Conservation (phyloP, 805 yeast genomes). For the Yamadazyma nakazawae region DNA sequence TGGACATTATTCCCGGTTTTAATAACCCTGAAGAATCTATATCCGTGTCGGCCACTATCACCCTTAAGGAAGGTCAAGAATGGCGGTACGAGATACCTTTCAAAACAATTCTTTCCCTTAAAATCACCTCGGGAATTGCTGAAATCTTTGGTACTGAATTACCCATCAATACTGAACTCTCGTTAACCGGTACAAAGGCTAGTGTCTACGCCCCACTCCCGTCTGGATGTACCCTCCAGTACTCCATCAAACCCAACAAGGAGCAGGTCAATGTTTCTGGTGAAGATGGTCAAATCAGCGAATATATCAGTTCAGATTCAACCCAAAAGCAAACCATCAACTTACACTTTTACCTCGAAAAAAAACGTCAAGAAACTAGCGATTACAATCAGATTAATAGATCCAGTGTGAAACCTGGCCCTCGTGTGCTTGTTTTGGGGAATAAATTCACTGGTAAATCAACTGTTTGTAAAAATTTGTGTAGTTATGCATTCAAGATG, state of each 20-base stretch:
- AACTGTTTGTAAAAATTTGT: slow-evolving; percentile 61
- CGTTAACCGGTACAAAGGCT: slow-evolving; percentile 36
- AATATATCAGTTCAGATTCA: slow-evolving; percentile 71
- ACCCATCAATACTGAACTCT: slow-evolving; percentile 57
- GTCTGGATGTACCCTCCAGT: slow-evolving; percentile 63
- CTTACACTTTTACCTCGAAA: slow-evolving; percentile 74
- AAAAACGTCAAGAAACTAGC: slow-evolving; percentile 33
- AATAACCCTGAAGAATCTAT: slow-evolving; percentile 6
- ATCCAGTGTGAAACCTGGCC: slow-evolving; percentile 32
- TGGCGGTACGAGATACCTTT: slow-evolving; percentile 74
- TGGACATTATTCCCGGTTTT: slow-evolving; percentile 15
- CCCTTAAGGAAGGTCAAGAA: slow-evolving; percentile 47
- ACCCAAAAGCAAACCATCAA: slow-evolving; percentile 62
- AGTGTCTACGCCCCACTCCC: slow-evolving; percentile 43
- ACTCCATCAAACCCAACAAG: slow-evolving; percentile 17
- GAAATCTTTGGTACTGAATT: slow-evolving; percentile 94
- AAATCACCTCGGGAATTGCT: slow-evolving; percentile 64
- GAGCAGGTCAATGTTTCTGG: slow-evolving; percentile 19
- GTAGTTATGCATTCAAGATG: slow-evolving; percentile 73
- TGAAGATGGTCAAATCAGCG: slow-evolving; percentile 43
- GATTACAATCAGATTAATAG: slow-evolving; percentile 19
- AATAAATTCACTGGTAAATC: slow-evolving; percentile 76
- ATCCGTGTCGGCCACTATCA: slow-evolving; percentile 17
- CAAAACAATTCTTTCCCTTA: slow-evolving; percentile 48
- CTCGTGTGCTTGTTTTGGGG: slow-evolving; percentile 73